Evolutionary conservation across 495 filamentous ascomycete species (phyloP).

Genomic region (Niebla homalea): DNA sequence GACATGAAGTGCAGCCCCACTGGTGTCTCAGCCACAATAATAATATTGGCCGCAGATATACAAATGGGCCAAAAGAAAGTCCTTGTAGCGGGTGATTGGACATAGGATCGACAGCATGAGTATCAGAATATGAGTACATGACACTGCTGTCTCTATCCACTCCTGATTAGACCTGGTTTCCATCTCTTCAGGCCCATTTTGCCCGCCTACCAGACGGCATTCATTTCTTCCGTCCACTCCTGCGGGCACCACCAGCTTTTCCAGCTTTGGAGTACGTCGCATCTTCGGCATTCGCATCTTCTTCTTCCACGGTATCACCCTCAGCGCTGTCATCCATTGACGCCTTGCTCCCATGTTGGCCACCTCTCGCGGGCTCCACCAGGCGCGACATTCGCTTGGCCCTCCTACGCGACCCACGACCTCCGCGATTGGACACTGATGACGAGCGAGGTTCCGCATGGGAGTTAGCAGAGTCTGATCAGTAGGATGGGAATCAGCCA

Average conservation of each 20-base stretch:
- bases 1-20: too few relatives aligned
- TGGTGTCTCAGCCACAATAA: too few relatives aligned
- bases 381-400: slow-evolving; percentile 31
- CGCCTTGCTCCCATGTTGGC: slow-evolving; percentile 15
- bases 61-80: too few relatives aligned
- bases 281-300: slow-evolving; percentile 28
- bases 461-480: slow-evolving; percentile 1
- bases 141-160: too few relatives aligned
- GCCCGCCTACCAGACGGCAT: too few relatives aligned
- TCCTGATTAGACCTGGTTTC: too few relatives aligned
- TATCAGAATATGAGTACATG: too few relatives aligned
- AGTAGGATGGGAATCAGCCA: slow-evolving; percentile 11
- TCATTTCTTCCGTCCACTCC: slow-evolving; percentile 25
- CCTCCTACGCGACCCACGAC: slow-evolving; percentile 25
- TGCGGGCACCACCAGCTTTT: slow-evolving; percentile 21
- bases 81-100: too few relatives aligned
- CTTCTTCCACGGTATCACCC: slow-evolving; percentile 28
- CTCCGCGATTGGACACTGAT: slow-evolving; percentile 33
- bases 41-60: too few relatives aligned
- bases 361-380: slow-evolving; percentile 27
- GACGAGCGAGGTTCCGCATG: slow-evolving; percentile 35
- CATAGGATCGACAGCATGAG: too few relatives aligned
- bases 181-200: too few relatives aligned
- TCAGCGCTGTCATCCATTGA: slow-evolving; percentile 15
- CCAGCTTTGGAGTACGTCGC: slow-evolving; percentile 20